Percentiles rank a stretch among this genome's conserved stretches.
Conservation (phyloP, 805 yeast species). For the Lachancea mirantina region DNA sequence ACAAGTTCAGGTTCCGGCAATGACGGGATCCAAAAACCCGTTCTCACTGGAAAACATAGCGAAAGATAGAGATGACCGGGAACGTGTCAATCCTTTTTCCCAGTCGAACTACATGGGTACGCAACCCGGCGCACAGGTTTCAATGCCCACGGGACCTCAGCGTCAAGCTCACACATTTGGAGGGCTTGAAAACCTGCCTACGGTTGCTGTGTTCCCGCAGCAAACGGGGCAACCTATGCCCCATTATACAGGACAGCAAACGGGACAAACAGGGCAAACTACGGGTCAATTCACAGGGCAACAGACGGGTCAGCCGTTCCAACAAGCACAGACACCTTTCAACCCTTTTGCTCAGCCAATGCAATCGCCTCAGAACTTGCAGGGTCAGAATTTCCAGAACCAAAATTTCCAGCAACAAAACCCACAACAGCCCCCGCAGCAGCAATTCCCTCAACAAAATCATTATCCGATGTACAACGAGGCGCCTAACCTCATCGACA, state of each 20-base stretch:
- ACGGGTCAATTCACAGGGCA: slow-evolving; percentile 8
- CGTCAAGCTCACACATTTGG: slow-evolving; percentile 11
- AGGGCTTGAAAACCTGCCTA: slow-evolving; percentile 10
- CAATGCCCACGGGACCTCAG: slow-evolving; percentile 8
- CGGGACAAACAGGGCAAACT: slow-evolving; percentile 5
- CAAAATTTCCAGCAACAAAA: slow-evolving; percentile 10
- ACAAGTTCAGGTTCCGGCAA: slow-evolving; percentile 14
- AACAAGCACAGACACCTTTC: slow-evolving; percentile 6
- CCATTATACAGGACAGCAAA: slow-evolving; percentile 6
- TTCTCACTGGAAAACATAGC: slow-evolving; percentile 30
- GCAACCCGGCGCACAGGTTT: slow-evolving; percentile 1
- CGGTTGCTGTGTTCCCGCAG: slow-evolving; percentile 12
- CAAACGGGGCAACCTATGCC: slow-evolving; percentile 8
- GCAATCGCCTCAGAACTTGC: neutral
- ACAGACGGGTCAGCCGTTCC: slow-evolving; percentile 12
- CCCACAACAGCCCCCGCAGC: slow-evolving; percentile 10
- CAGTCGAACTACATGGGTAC: slow-evolving; percentile 11
- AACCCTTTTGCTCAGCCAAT: slow-evolving; percentile 6
- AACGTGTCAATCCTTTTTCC: slow-evolving; percentile 17
- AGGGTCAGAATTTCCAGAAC: neutral
- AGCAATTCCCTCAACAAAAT: slow-evolving; percentile 12
- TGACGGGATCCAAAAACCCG: slow-evolving; percentile 34
- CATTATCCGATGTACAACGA: slow-evolving; percentile 12
- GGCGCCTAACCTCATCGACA: slow-evolving; percentile 26
- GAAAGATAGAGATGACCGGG: slow-evolving; percentile 14